Evolutionary conservation across 352 stramenopile species (phyloP).

Genomic region (Aphanomyces cochlioides): DNA sequence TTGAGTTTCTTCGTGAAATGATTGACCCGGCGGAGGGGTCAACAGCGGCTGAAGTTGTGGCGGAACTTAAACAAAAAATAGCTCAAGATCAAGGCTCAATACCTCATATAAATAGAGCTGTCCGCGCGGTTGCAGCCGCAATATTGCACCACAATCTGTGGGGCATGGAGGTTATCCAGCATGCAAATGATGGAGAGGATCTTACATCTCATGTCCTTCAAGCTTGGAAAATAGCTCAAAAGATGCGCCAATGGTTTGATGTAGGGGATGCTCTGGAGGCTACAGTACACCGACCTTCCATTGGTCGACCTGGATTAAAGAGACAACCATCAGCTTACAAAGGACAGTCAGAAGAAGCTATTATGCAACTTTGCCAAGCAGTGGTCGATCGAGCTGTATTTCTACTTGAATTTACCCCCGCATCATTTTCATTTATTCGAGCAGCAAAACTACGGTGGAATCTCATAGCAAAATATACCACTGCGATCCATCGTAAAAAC

Average conservation of each 20-base stretch:
- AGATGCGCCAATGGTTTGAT: conserved; percentile 84
- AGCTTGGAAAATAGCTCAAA: conserved; percentile 78
- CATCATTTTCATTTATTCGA: conserved; percentile 70
- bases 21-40: conserved; percentile 41
- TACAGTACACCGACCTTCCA: conserved; percentile 35
- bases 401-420: conserved; percentile 64
- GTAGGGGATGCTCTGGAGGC: conserved; percentile 51
- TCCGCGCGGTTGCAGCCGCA: conserved; percentile 59
- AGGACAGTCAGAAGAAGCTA: conserved; percentile 62
- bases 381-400: conserved; percentile 65
- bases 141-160: conserved; percentile 85
- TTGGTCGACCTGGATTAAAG: conserved; percentile 40
- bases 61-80: conserved; percentile 33
- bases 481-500: conserved; percentile 14
- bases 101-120: conserved; percentile 45
- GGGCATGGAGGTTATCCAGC: conserved; percentile 72
- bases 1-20: conserved; percentile 59
- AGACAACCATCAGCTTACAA: conserved; percentile 79
- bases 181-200: conserved; percentile 45
- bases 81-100: conserved; percentile 21
- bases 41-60: conserved; percentile 43
- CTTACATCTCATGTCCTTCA: conserved; percentile 62
- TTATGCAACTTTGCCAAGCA: conserved; percentile 60
- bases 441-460: conserved; percentile 66
- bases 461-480: conserved; percentile 60